Evolutionary conservation across 2,329 filamentous ascomycete genomes (phyloP), one percentile per base, ranked within the genome.

Genomic region (Ophiostoma ips): DNA sequence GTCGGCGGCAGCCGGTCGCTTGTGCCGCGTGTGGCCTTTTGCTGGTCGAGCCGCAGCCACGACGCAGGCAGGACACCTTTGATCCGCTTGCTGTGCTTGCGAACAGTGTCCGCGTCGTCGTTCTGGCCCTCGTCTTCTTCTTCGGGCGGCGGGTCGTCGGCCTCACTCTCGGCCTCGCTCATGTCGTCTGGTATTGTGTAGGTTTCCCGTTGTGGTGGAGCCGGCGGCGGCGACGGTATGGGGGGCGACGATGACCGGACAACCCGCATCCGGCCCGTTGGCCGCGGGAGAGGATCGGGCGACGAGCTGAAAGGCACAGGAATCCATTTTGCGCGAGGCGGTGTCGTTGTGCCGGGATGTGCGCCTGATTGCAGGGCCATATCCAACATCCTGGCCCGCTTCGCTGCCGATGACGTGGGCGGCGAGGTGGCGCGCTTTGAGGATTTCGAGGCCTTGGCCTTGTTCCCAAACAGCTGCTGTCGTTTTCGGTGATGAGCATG

Each of bases 21-120:
- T 13, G 13, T 28, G 3, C 7, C n/a, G 1, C 58, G 63, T 30
- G 63, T 55, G 5, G 64, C 55, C 21, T 61, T 60, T 50, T 71
- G 66, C 51, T 75, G 71, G 57, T 81, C 76, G 21, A 83, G 61
- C 38, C 79, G 72, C 50, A 83, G 68, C 74, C 79, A 82, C 6
- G 79, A 83, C n/a, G 79, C 79, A 36, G 79, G 79, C 41, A 83
- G 68, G 8, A 83, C 78, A 19, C 79, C 78, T 49, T 70, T 70
- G 45, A 83, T 76, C 48, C 69, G 68, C 48, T 63, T 71, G 34
- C 66, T 65, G 50, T 67, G 64, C 18, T 58, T 60, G 9, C 60
- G 61, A 24, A 67, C 65, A 12, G 64, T 58, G 21, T 74, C 68
- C 2, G 64, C 64, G 3, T 70, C 64, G 3, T 70, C 71, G 46